These are phyloP conservation scores for Boletus speciosus DNA, from an alignment of 768 basidiomycete species.

Conservation along the genomic window DNA sequence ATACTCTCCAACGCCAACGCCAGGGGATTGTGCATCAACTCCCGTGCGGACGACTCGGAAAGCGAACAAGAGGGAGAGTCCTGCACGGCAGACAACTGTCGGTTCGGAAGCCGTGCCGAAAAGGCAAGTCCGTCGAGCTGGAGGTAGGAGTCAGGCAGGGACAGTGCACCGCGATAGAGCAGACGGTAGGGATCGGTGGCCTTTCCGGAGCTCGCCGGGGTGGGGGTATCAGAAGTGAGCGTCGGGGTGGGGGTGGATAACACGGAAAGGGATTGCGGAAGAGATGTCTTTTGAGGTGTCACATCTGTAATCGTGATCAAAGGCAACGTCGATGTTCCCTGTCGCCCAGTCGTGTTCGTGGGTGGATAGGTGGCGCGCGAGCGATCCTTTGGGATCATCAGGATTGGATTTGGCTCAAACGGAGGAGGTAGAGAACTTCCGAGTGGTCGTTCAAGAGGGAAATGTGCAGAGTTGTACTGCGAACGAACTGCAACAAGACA, in stretches of 20 bases:
- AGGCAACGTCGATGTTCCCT: not conserved
- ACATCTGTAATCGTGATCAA: constrained; percentile 16
- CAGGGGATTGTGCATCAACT: constrained; percentile 62
- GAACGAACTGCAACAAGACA: constrained; percentile 1
- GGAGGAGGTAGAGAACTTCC: not conserved
- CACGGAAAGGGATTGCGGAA: not conserved
- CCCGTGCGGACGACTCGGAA: constrained; percentile 21
- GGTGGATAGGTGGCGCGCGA: not conserved
- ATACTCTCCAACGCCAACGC: constrained; percentile 76
- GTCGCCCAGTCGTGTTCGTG: not conserved
- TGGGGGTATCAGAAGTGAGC: not conserved
- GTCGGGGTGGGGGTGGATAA: constrained; percentile 4
- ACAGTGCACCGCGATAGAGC: constrained; percentile 72
- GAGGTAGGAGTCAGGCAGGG: constrained; percentile 69
- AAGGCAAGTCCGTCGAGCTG: constrained; percentile 74
- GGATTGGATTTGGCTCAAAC: not conserved
- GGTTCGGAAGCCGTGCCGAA: constrained; percentile 42
- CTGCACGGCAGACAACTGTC: constrained; percentile 26
- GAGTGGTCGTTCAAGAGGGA: not conserved
- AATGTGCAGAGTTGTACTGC: not conserved
- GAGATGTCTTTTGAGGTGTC: constrained; percentile 18
- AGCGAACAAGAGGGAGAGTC: constrained; percentile 21
- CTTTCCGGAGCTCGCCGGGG: constrained; percentile 3
- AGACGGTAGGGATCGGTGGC: constrained; percentile 40
- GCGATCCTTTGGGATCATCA: not conserved